Evolutionary conservation across 306 rosid species (phyloP), one percentile per base, ranked within the genome.

Genomic region (Rubus idaeus): DNA sequence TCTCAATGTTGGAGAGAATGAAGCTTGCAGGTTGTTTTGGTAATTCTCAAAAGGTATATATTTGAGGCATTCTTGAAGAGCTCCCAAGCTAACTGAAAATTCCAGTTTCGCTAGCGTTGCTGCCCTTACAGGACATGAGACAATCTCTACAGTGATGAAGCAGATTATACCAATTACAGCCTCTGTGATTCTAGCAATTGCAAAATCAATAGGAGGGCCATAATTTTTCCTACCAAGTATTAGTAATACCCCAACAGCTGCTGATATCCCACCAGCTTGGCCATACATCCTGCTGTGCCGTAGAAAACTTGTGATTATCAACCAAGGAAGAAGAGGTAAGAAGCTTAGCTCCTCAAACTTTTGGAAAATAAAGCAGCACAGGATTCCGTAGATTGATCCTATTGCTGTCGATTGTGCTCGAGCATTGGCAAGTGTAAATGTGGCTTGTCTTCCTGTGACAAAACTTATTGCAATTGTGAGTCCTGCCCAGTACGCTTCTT

Each of bases 211-310:
- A 10, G 95, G 94, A 52, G 85, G 17, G 39, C 90, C 89, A 74
- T 84, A 85, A 73, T 86, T 52, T 70, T 64, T 84, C 83, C 97
- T 91, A 56, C 98, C 98, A 56, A 91, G 78, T 74, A 94, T 86
- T 47, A 85, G 80, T 60, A 91, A 50, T 20, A 91, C 96, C 37
- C 91, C 98, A 18, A 87, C 72, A 67, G 80, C 89, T 53, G 93
- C 89, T 2, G 97, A 82, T 60, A 86, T 80, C 8, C 89, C 97
- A 6, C 97, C 98, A 30, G 91, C 84, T 91, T 83, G 85, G 5
- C 98, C 96, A 72, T 91, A 94, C 90, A 87, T 89, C 81, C 80
- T 89, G 71, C 96, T 91, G 37, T 90, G 89, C 81, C 84, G 79
- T 8, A 94, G 83, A 75, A 88, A 88, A 80, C 84, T 88, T 16